These are phyloP conservation scores for Fusarium brachygibbosum DNA, from an alignment of 2,329 filamentous ascomycete genomes.

Conservation along the genomic window DNA sequence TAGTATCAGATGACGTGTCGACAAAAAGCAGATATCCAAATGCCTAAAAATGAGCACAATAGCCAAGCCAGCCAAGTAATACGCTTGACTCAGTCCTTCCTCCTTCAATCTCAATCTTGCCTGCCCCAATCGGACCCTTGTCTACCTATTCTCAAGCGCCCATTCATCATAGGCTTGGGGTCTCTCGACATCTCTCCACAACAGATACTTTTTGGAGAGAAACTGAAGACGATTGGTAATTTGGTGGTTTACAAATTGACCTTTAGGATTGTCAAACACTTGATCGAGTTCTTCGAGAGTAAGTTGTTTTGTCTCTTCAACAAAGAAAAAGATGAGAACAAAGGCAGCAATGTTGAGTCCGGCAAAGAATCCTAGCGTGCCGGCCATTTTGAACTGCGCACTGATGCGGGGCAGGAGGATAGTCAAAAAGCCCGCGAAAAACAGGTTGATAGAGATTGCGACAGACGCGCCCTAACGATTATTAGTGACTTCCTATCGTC, in stretches of 20 bases:
- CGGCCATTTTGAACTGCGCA: constrained; percentile 47
- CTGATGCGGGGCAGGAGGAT: constrained; percentile 57
- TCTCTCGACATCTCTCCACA: constrained; percentile 1
- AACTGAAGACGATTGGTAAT: constrained; percentile 54
- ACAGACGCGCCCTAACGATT: constrained; percentile 59
- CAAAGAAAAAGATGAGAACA: constrained; percentile 61
- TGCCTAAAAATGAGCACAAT: not conserved
- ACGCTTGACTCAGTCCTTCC: not conserved
- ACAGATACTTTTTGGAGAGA: constrained; percentile 42
- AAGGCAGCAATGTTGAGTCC: constrained; percentile 61
- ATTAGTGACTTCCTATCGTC: constrained; percentile 11
- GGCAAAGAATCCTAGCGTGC: constrained; percentile 59
- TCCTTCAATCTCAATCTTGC: not conserved
- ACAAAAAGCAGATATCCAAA: not conserved
- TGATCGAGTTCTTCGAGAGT: constrained; percentile 58
- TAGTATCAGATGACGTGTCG: not conserved
- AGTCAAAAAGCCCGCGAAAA: constrained; percentile 62
- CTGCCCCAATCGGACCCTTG: constrained; percentile 5
- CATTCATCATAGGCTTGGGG: constrained; percentile 11
- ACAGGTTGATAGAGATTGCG: constrained; percentile 62
- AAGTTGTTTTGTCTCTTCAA: constrained; percentile 63
- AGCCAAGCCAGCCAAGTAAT: not conserved
- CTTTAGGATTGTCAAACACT: constrained; percentile 50
- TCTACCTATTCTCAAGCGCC: constrained; percentile 12
- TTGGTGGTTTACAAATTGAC: constrained; percentile 57